Evolutionary conservation across 192 early-diverging fungal genomes (phyloP), one percentile per base, ranked within the genome.

Genomic region (Linnemannia exigua): DNA sequence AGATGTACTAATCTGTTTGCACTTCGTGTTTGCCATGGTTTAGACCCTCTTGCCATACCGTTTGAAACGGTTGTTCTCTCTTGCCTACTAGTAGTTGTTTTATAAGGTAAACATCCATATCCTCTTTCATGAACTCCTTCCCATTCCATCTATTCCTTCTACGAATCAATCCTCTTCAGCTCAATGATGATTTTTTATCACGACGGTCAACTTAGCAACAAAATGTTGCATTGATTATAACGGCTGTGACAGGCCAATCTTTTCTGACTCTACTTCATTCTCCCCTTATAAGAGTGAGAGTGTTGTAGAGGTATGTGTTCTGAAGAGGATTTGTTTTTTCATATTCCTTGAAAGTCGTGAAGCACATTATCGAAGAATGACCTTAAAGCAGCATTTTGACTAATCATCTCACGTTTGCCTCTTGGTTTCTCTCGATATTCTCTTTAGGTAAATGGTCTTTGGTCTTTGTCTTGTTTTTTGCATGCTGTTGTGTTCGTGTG

Each of bases 121-220:
- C 72, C 35, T 52, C 44, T 25, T 44, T 44, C 15, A 5, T n/a
- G n/a, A n/a, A n/a, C n/a, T n/a, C n/a, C n/a, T n/a, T n/a, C n/a
- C n/a, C n/a, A n/a, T n/a, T n/a, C n/a, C n/a, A n/a, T n/a, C 44
- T 5, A 31, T 20, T 67, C 38, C 33, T 41, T 20, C 1, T 36
- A 15, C 44, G 14, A 28, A 14, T 28, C 25, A 11, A 0, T 58
- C 58, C 52, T 38, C 47, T 70, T 70, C 70, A 52, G 77, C 83
- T 75, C 76, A 70, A 88, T 89, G 88, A 90, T 90, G 89, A 90
- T 87, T 79, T 80, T 81, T 88, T 81, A 87, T 90, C 89, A 90
- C 89, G 89, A 90, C 89, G 89, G 89, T 90, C 89, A 84, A 77
- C 84, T 89, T 89, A 89, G 88, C 87, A 79, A 69, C 54, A 87